Percentiles rank a stretch among this genome's conserved stretches.
Evolutionary conservation across 2,329 filamentous ascomycete genomes (phyloP).

Genomic region (Malbranchea cinnamomea): DNA sequence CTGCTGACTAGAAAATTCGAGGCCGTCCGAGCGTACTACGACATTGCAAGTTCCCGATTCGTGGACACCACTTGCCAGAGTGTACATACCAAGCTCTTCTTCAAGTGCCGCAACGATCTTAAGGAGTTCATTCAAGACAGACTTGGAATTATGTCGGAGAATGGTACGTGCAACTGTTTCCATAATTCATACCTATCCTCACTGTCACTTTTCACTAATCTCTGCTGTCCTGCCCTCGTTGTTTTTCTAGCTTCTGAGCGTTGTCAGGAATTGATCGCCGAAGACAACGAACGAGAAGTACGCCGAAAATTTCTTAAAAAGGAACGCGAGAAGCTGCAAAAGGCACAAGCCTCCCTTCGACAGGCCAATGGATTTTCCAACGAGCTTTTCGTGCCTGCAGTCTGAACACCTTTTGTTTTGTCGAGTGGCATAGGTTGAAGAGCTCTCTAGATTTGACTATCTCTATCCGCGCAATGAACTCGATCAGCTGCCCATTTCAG

Average conservation of each 20-base stretch:
- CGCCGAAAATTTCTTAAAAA: slow-evolving; percentile 17
- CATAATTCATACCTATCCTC: too few species aligned
- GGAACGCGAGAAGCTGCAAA: slow-evolving; percentile 20
- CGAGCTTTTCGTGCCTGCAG: too few species aligned
- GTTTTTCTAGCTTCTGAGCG: slow-evolving; percentile 17
- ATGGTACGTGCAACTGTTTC: slow-evolving; percentile 17
- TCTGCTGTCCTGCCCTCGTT: slow-evolving; percentile 1
- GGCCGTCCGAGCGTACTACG: slow-evolving; percentile 25
- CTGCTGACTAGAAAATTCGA: slow-evolving; percentile 10
- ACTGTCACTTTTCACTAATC: neutral
- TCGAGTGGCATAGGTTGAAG: too few species aligned
- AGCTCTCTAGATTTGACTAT: too few species aligned
- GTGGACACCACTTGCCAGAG: slow-evolving; percentile 25
- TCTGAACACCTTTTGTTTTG: too few species aligned
- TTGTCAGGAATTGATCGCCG: slow-evolving; percentile 23
- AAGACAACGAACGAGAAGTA: slow-evolving; percentile 21
- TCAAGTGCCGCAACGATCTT: slow-evolving; percentile 20
- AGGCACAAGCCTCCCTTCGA: slow-evolving; percentile 22
- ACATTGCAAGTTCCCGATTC: slow-evolving; percentile 24
- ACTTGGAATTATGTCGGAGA: slow-evolving; percentile 17
- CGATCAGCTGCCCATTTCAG: too few species aligned
- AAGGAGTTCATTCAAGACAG: slow-evolving; percentile 16
- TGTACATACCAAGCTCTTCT: slow-evolving; percentile 22
- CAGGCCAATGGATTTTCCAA: slow-evolving; percentile 14
- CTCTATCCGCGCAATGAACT: too few species aligned